Percentiles rank a stretch among this genome's conserved stretches.
Evolutionary conservation across 345 rosid species (phyloP).

Genomic region (Euclidium syriacum): DNA sequence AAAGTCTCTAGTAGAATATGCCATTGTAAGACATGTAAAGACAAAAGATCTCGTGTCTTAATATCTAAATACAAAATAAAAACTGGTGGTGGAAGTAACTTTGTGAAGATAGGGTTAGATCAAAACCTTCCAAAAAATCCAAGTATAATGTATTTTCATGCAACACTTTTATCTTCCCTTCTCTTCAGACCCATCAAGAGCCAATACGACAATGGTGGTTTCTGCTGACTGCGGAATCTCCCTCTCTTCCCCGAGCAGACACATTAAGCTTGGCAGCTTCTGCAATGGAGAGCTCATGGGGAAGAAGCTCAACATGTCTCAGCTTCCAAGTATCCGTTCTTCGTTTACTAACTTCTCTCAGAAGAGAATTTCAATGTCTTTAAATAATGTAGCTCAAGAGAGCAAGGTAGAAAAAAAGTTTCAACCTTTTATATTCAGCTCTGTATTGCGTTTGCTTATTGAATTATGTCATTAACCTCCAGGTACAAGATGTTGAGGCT

Average conservation of each 20-base stretch:
- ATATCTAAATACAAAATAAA: conserved; percentile 14
- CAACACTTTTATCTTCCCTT: conserved; percentile 3
- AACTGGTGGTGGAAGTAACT: conserved; percentile 62
- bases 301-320: conserved; percentile 40
- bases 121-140: conserved; percentile 34
- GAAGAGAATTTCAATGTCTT: conserved; percentile 46
- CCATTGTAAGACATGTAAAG: conserved; percentile 16
- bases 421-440: neutral
- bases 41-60: conserved; percentile 18
- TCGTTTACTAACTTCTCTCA: conserved; percentile 21
- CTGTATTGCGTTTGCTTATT: conserved; percentile 2
- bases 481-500: conserved; percentile 65
- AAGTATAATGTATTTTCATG: conserved; percentile 35
- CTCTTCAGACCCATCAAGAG: conserved; percentile 13
- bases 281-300: conserved; percentile 78
- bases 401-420: conserved; percentile 36
- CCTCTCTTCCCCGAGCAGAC: conserved; percentile 42
- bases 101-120: conserved; percentile 68
- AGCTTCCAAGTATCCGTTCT: conserved; percentile 7
- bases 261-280: conserved; percentile 38
- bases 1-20: conserved; percentile 20
- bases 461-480: conserved; percentile 20
- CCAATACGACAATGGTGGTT: conserved; percentile 41
- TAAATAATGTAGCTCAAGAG: conserved; percentile 41
- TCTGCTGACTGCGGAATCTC: conserved; percentile 60